Conservation (phyloP, 225 moss, liverwort and hornwort genomes). For the Marchantia paleacea region DNA sequence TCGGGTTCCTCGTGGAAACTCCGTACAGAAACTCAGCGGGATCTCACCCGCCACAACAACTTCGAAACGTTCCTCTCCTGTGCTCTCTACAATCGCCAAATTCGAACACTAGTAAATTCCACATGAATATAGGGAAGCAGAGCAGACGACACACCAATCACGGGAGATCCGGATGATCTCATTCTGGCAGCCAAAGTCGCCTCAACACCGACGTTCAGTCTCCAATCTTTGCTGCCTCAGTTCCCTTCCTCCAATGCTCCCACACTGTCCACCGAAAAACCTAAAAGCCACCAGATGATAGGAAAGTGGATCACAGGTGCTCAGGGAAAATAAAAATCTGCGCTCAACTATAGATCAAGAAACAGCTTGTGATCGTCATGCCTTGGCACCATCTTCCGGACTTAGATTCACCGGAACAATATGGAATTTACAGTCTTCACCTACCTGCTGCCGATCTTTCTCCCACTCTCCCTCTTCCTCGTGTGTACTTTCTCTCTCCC, state of each 20-base stretch:
- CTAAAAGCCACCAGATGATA: conserved; percentile 17
- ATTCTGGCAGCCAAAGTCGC: conserved; percentile 32
- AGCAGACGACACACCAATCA: conserved; percentile 36
- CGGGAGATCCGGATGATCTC: conserved; percentile 51
- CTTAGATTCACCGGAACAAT: not conserved
- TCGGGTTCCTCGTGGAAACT: not conserved
- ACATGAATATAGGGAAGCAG: not conserved
- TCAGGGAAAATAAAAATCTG: not conserved
- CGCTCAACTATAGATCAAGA: conserved; percentile 20
- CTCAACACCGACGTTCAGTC: conserved; percentile 3
- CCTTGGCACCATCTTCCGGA: conserved; percentile 31
- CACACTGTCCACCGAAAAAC: conserved; percentile 10
- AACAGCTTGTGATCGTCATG: conserved; percentile 32
- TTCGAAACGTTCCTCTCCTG: not conserved
- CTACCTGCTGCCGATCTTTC: conserved; percentile 1
- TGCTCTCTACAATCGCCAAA: not conserved
- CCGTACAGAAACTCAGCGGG: not conserved
- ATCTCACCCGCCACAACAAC: not conserved
- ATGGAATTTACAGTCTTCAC: conserved; percentile 1
- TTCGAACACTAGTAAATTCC: not conserved
- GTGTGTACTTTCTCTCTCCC: not conserved
- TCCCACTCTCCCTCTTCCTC: not conserved
- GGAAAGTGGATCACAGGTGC: not conserved
- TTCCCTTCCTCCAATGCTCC: not conserved
- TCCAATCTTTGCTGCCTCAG: conserved; percentile 8